Base-by-base conservation (phyloP, 768 basidiomycete species). In the Leccinum longicurvipes region DNA sequence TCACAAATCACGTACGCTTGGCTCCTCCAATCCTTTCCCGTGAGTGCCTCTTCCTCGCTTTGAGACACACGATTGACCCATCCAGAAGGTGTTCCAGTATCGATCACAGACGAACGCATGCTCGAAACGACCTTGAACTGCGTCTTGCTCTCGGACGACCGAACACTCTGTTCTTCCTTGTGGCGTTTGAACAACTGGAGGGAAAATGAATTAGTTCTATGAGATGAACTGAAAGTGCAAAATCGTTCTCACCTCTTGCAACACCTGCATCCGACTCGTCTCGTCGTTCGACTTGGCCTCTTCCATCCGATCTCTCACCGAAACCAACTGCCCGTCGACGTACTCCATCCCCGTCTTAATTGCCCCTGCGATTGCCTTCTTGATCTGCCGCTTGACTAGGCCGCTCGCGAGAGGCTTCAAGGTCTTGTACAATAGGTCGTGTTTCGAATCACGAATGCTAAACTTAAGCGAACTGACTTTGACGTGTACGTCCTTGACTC, bases 401-500 rank as follows among this genome's bases (percentile, higher is more conserved):
- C 82, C 83, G 2, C 85, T 93, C 12, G 90, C 90, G 39, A 93
- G 78, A 4, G 89, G 87, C 51, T 82, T 83, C 36, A 97, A 62
- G 0, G 90, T 87, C 78, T 89, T 93, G 79, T 95, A 96, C 59
- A 95, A 70, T 24, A 89, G 73, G 64, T 93, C 89, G 73, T 97
- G 93, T 73, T 94, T 95, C 59, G 87, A 82, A 61, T 98, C 94
- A 5, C 93, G 84, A 63, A 99, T 91, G 24, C 85, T 82, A 74
- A 95, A 96, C 74, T 89, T 93, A 64, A 98, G 82, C 15, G 85
- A 79, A 64, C 89, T 91, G 53, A 98, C 86, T 67, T 92, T 91
- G 70, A 91, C 89, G 45, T 83, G 71, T 19, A 91, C 83, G 51
- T 82, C 70, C 60, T 84, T 76, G 44, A 92, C 87, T 56, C 81